Percentiles rank a stretch among this genome's conserved stretches.
These are phyloP conservation scores for Mollisiaceae sp. DNA, from an alignment of 2,329 filamentous ascomycete genomes.

Conservation along the genomic window DNA sequence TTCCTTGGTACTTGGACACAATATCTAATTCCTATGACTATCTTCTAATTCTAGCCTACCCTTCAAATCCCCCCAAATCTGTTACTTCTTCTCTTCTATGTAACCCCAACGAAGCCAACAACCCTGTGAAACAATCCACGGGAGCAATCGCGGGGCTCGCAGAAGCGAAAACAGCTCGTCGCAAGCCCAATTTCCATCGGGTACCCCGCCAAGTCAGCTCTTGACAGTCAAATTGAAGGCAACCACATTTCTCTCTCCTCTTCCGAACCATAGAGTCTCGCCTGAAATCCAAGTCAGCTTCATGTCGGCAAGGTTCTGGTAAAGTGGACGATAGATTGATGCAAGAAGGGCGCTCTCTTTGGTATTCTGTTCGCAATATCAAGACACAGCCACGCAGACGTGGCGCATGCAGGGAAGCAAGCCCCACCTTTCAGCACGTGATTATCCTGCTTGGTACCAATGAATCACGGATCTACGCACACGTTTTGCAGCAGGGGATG, in stretches of 20 bases:
- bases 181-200: not conserved
- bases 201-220: not conserved
- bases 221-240: not conserved
- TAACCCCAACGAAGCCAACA: not conserved
- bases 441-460: not conserved
- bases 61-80: not conserved
- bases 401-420: not conserved
- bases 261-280: not conserved
- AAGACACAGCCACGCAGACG: not conserved
- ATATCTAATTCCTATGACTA: not conserved
- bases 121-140: conserved; percentile 1
- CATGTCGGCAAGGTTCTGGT: not conserved
- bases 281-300: not conserved
- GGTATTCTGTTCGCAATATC: not conserved
- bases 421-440: not conserved
- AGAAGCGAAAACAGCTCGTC: not conserved
- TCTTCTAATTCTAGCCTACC: not conserved
- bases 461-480: not conserved
- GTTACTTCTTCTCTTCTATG: not conserved
- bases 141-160: not conserved
- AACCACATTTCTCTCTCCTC: not conserved
- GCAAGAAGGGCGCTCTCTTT: not conserved
- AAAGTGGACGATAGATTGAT: not conserved
- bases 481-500: not conserved
- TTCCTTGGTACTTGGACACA: not conserved